These are phyloP conservation scores for Auxenochlorella protothecoides DNA, from an alignment of 139 green algal genomes.

Conservation along the genomic window DNA sequence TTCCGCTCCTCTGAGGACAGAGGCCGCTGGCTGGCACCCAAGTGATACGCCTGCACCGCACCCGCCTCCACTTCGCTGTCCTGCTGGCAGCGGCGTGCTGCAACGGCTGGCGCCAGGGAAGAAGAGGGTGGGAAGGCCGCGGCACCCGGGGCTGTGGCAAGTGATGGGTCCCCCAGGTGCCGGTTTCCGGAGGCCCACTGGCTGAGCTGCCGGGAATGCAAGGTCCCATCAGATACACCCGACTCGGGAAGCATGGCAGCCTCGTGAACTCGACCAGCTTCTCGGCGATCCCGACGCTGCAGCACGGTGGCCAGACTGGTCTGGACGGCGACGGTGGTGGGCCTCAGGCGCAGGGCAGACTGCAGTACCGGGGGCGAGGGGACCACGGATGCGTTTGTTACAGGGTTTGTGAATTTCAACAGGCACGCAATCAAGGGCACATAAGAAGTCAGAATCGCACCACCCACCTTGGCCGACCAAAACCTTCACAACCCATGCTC, in stretches of 20 bases:
- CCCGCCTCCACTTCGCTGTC: constrained; percentile 49
- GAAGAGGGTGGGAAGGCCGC: neutral
- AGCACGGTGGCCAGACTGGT: constrained; percentile 67
- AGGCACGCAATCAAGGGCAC: neutral
- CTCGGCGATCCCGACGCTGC: constrained; percentile 11
- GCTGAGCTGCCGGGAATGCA: neutral
- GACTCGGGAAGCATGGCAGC: neutral
- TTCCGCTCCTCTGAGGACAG: constrained; percentile 73
- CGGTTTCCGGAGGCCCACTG: too few relatives aligned
- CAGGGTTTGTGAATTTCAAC: neutral
- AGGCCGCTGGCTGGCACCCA: constrained; percentile 53
- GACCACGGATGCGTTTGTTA: neutral
- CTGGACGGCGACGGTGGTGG: constrained; percentile 61
- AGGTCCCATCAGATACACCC: too few relatives aligned
- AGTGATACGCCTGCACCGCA: constrained; percentile 49
- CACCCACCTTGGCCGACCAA: too few relatives aligned
- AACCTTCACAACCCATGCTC: too few relatives aligned
- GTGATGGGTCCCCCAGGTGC: neutral
- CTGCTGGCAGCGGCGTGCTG: constrained; percentile 51
- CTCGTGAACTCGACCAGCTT: neutral
- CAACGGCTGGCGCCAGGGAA: too few relatives aligned
- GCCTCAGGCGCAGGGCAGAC: constrained; percentile 58
- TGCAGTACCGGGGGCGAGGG: constrained; percentile 18
- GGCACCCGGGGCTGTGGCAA: neutral
- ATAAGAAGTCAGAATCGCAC: neutral